Base-by-base conservation (phyloP, 2,329 filamentous ascomycete genomes). In the Alternaria novae-zelandiae region DNA sequence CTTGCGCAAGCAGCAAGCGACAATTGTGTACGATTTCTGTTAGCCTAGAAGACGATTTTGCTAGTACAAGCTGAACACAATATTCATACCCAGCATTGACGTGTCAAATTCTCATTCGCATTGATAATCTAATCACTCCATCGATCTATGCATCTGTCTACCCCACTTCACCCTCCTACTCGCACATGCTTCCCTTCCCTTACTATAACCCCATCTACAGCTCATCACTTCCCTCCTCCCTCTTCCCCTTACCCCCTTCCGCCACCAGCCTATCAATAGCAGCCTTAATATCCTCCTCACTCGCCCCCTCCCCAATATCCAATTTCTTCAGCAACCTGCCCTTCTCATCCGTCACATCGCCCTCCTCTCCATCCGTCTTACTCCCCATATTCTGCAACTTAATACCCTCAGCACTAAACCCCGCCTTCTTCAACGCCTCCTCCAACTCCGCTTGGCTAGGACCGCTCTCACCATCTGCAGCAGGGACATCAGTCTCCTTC, bases 281-380 rank as follows among this genome's bases (percentile, higher is more conserved):
- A 44, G 81, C 82, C 21, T 85, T 83, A 65, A 82, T 82, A 49
- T 81, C 82, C 62, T 78, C 81, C 64, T 81, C 80, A 12, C 73
- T 82, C 5, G 72, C 70, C 50, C 71, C 71, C 15, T 70, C 49
- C 3, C 43, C 57, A 2, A 78, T 54, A 47, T 77, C 67, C 15
- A 78, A 54, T 57, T 73, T 74, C 47, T 69, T 68, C 50, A 76
- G 43, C 44, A 69, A 67, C 28, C 61, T 60, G 2, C 74, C 74
- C 61, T 67, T 57, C 3, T 45, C 43, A 21, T 45, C 43, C 43
- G 43, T 45, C 0, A 45, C 43, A 45, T 21, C 43, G 2, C 17
- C 17, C 21, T 12, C 17, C 25, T 73, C 68, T 36, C 67, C 70
- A 47, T 54, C 36, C 3, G 74, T 61, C 49, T 69, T 49, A 36